Evolutionary conservation across 352 stramenopile genomes (phyloP), one percentile per base, ranked within the genome.

Genomic region (Phytophthora capsici): DNA sequence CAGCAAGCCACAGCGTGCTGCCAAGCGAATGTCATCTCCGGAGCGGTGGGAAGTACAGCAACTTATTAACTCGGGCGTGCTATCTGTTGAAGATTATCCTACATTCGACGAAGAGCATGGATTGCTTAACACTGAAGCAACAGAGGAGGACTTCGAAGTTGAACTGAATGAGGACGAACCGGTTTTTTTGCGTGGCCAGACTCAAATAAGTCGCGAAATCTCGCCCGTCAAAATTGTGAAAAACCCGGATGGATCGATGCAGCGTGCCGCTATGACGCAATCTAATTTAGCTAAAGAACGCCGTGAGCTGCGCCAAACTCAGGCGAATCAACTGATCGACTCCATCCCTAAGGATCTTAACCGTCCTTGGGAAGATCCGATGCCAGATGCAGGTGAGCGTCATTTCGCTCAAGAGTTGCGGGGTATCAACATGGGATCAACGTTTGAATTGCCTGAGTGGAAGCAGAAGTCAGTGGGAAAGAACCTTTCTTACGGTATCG

Each of bases 341-440:
- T 94, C 84, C 16, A 99, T 99, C 40, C 98, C 98, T 6, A 99
- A 99, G 64, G 98, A 99, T 79, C 75, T 99, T 3, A 99, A 99
- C 71, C 85, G 97, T 55, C 94, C 97, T 17, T 99, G 97, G 97
- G 96, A 99, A 78, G 98, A 99, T 81, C 97, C 97, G 8, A 95
- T 99, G 77, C 96, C 97, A 16, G 96, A 99, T 50, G 95, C 93
- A 17, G 97, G 96, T 17, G 97, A 99, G 65, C 83, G 97, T 3
- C 97, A 99, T 66, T 99, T 99, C 85, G 97, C 97, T 9, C 92
- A 98, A 69, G 97, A 99, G 59, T 68, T 98, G 13, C 85, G 93
- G 20, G 89, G 91, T 23, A 97, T 98, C 47, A 97, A 96, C 73
- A 94, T 97, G 77, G 80, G 83, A 32, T 78, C 78, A n/a, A 82